Base-by-base conservation (phyloP, 192 early-diverging fungal genomes). In the Coemansia sp. region DNA sequence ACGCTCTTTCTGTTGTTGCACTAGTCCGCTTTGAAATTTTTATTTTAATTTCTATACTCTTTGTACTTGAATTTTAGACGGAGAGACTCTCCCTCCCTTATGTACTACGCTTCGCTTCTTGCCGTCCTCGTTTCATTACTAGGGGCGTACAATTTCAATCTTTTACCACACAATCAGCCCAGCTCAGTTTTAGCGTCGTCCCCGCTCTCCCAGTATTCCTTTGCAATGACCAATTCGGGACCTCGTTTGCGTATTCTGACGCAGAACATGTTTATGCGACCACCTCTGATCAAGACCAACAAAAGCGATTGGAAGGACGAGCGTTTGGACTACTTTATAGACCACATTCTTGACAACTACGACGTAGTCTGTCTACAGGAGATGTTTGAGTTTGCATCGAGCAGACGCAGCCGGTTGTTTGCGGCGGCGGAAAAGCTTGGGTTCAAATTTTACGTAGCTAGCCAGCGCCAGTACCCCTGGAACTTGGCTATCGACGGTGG, bases 361-460 rank as follows among this genome's bases (percentile, higher is more conserved):
- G 91, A 94, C 74, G 78, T 95, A 17, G 86, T 95, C 30, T 86
- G 87, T 46, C 80, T 95, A 66, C 93, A 95, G 70, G 94, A 95
- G 68, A 87, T 91, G 66, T 95, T 91, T 83, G 88, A 90, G 32
- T 95, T 88, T 74, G 91, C 86, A 6, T 80, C 74, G 6, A 86
- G 86, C 19, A 67, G 84, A 8, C 85, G 94, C 6, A 84, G 86
- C 50, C 69, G 82, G 33, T 66, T 95, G 38, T 72, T 94, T 32
- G 72, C 65, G 17, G 82, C 78, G 43, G 94, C 92, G 6, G 75
- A 87, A 58, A 76, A 88, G 65, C 59, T 81, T 3, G 93, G 93
- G 26, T 94, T 91, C 66, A 86, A 84, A 62, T 88, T 85, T 65
- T 87, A 86, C 62, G 73, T 91, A 19, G 82, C 84, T n/a, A 89